phyloP scores from a whole-genome alignment of 768 basidiomycete species.

The Gloeophyllum trabeum region DNA sequence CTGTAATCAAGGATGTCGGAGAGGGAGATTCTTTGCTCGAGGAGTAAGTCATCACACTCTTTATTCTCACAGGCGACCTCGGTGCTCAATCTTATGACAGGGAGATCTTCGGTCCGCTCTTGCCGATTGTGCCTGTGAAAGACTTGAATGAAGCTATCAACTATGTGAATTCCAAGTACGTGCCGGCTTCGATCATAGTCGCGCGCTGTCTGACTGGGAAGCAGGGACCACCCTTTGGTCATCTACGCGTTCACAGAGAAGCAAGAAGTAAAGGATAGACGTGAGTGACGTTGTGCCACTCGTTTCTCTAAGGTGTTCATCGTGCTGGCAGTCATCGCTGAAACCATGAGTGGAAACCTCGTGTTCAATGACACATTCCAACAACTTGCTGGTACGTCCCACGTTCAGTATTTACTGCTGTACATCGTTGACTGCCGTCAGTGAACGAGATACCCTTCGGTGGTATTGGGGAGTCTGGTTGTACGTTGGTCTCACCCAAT shows the following conservation, averaged over 20 bases:
- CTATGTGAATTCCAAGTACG: slow-evolving; percentile 26
- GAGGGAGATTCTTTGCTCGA: slow-evolving; percentile 48
- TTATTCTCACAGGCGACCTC: not conserved
- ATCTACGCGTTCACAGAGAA: slow-evolving; percentile 54
- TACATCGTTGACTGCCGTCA: slow-evolving; percentile 10
- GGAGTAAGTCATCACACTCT: slow-evolving; percentile 24
- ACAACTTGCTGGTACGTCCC: slow-evolving; percentile 32
- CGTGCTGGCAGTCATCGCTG: slow-evolving; percentile 31
- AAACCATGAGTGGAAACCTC: slow-evolving; percentile 46
- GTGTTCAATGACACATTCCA: slow-evolving; percentile 51
- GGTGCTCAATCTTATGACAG: slow-evolving; percentile 23
- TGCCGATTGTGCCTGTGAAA: slow-evolving; percentile 52
- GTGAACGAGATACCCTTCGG: slow-evolving; percentile 35
- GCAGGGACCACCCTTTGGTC: slow-evolving; percentile 47
- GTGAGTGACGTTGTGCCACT: slow-evolving; percentile 6
- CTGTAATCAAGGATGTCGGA: slow-evolving; percentile 42
- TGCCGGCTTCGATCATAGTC: not conserved
- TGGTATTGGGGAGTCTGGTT: slow-evolving; percentile 53
- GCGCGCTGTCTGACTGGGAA: slow-evolving; percentile 3
- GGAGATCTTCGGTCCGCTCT: slow-evolving; percentile 65
- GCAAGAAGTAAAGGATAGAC: slow-evolving; percentile 16
- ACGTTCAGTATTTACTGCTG: not conserved
- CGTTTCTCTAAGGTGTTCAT: not conserved
- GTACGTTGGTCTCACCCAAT: slow-evolving; percentile 25
- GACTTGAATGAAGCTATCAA: slow-evolving; percentile 41